Percentiles rank a stretch among this genome's conserved stretches.
Evolutionary conservation across 768 basidiomycete species (phyloP).

Genomic region (Suillus discolor): DNA sequence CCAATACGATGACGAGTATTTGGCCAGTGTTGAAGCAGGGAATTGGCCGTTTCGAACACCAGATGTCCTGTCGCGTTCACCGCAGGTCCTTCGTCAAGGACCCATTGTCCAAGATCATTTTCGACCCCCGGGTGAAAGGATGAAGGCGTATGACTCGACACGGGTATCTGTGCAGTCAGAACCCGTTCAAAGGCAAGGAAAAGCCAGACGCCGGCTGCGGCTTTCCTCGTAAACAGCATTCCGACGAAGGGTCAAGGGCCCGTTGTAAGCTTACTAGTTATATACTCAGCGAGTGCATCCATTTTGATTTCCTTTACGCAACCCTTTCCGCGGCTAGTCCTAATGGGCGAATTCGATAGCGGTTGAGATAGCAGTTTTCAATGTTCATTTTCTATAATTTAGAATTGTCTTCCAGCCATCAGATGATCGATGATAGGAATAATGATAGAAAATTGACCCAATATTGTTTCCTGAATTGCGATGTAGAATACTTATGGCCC

Average conservation of each 20-base stretch:
- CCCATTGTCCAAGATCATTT: slow-evolving; percentile 17
- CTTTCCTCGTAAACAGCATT: background rate
- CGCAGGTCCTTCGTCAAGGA: slow-evolving; percentile 22
- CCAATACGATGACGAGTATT: slow-evolving; percentile 40
- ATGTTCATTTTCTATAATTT: no score
- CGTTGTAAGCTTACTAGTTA: background rate
- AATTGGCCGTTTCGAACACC: slow-evolving; percentile 36
- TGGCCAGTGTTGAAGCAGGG: slow-evolving; percentile 41
- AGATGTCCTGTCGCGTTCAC: slow-evolving; percentile 34
- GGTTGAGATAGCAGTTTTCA: no score
- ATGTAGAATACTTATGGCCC: no score
- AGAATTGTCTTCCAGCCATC: no score
- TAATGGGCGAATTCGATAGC: no score
- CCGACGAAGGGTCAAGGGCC: no score
- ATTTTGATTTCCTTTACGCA: no score
- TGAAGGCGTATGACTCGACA: background rate
- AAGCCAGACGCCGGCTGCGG: background rate
- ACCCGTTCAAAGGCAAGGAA: background rate
- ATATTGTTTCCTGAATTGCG: no score
- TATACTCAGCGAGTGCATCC: background rate
- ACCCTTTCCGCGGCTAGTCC: no score
- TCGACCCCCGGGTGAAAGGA: no score
- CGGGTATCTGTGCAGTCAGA: background rate
- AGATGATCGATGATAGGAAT: no score
- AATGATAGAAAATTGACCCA: no score